Conservation (phyloP, 1,139 yeast genomes). For the Pichia norvegensis region DNA sequence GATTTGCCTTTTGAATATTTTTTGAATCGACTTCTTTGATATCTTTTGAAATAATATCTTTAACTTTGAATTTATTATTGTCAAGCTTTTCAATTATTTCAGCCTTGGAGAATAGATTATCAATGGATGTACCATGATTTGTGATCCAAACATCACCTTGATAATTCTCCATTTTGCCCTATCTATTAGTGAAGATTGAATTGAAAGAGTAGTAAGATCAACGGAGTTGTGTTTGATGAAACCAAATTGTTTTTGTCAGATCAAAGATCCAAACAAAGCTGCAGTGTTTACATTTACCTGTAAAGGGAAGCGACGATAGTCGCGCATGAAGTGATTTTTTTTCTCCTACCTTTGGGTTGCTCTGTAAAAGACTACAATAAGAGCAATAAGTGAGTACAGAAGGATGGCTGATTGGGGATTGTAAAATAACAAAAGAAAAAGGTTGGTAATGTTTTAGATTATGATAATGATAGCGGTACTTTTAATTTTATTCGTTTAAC, state of each 20-base stretch:
- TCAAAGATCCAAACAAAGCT: background rate
- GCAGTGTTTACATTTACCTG: background rate
- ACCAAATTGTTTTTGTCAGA: background rate
- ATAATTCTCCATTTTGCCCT: slow-evolving; percentile 7
- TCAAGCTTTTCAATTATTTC: slow-evolving; percentile 52
- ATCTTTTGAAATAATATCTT: slow-evolving; percentile 33
- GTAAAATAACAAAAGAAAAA: too few species aligned
- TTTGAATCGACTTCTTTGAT: slow-evolving; percentile 33
- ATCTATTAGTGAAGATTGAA: background rate
- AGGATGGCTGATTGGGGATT: too few species aligned
- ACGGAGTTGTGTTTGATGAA: too few species aligned
- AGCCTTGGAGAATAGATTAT: slow-evolving; percentile 57
- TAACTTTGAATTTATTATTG: slow-evolving; percentile 41
- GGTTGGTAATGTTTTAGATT: too few species aligned
- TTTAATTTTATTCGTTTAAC: background rate
- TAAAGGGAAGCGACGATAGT: background rate
- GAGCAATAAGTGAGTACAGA: too few species aligned
- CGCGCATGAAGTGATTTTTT: background rate
- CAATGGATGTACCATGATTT: slow-evolving; percentile 35
- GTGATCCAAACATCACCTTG: slow-evolving; percentile 66
- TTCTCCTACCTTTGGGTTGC: background rate
- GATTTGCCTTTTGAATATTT: slow-evolving; percentile 65
- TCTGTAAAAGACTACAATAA: too few species aligned
- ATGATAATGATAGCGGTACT: background rate
- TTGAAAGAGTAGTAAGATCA: too few species aligned